Conservation (phyloP, 768 basidiomycete genomes). For the Leccinum rimulosum region DNA sequence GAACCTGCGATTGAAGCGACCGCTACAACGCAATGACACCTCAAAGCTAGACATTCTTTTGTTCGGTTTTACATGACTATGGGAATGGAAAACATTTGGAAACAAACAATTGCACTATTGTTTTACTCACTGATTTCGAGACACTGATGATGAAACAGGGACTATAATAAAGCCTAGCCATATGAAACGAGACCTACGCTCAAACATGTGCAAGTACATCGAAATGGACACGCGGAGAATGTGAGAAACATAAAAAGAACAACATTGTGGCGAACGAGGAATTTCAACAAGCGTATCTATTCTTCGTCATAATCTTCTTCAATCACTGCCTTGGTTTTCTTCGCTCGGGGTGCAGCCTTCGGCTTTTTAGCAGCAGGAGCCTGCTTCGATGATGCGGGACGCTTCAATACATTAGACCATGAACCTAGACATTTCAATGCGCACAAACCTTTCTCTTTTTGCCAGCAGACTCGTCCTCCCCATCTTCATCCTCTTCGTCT, state of each 20-base stretch:
- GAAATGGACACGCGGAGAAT: neutral
- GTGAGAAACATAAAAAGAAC: constrained; percentile 7
- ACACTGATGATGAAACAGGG: neutral
- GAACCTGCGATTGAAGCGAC: neutral
- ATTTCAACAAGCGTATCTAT: constrained; percentile 9
- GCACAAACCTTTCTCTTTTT: constrained; percentile 72
- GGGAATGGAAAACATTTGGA: neutral
- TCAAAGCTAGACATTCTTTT: neutral
- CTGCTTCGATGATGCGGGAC: constrained; percentile 44
- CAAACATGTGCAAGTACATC: constrained; percentile 10
- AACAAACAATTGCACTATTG: neutral
- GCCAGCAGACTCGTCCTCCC: constrained; percentile 33
- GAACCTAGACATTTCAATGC: neutral
- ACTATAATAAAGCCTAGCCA: constrained; percentile 4
- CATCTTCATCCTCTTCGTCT: constrained; percentile 46
- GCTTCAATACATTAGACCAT: constrained; percentile 29
- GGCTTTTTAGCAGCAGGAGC: constrained; percentile 42
- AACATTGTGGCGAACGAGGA: neutral
- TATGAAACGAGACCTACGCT: constrained; percentile 7
- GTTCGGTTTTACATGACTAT: neutral
- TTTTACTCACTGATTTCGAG: neutral
- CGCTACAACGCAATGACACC: neutral
- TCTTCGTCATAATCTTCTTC: constrained; percentile 42
- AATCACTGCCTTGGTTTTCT: constrained; percentile 45
- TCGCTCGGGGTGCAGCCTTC: constrained; percentile 28